These are phyloP conservation scores for Tetradesmus obliquus DNA, from an alignment of 139 green algal genomes.

Conservation along the genomic window DNA sequence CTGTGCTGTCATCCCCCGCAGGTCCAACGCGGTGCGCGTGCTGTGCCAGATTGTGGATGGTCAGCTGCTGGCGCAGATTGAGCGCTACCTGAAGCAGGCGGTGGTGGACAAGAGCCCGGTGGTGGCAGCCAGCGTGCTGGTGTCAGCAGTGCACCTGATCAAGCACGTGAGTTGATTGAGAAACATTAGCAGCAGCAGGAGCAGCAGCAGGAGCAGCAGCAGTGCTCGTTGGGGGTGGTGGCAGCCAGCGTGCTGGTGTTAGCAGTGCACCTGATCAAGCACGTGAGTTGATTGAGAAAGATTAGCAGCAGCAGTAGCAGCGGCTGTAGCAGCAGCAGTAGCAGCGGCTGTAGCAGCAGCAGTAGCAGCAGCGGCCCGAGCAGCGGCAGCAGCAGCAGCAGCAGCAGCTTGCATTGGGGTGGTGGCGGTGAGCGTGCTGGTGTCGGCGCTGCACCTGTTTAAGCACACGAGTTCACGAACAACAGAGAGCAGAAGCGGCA, in stretches of 20 bases:
- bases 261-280: conserved; percentile 86
- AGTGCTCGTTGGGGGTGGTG: not conserved
- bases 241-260: conserved; percentile 55
- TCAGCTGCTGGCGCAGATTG: conserved; percentile 88
- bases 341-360: not conserved
- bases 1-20: not conserved
- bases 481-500: not conserved
- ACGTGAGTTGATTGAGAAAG: conserved; percentile 38
- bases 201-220: conserved; percentile 6
- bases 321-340: not conserved
- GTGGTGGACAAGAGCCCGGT: conserved; percentile 95
- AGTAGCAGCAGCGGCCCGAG: not conserved
- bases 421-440: conserved; percentile 8
- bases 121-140: conserved; percentile 85
- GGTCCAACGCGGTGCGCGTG: conserved; percentile 96
- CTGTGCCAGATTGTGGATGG: conserved; percentile 96
- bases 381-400: not conserved
- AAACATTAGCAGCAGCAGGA: conserved; percentile 1
- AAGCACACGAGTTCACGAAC: conserved; percentile 40
- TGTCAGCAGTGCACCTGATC: conserved; percentile 90
- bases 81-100: conserved; percentile 97
- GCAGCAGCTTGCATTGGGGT: not conserved
- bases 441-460: conserved; percentile 90
- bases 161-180: conserved; percentile 43
- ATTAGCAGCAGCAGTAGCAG: not conserved